These are phyloP conservation scores for Emiliania huxleyi DNA, from an alignment of 78 protist genomes.

Conservation along the genomic window DNA sequence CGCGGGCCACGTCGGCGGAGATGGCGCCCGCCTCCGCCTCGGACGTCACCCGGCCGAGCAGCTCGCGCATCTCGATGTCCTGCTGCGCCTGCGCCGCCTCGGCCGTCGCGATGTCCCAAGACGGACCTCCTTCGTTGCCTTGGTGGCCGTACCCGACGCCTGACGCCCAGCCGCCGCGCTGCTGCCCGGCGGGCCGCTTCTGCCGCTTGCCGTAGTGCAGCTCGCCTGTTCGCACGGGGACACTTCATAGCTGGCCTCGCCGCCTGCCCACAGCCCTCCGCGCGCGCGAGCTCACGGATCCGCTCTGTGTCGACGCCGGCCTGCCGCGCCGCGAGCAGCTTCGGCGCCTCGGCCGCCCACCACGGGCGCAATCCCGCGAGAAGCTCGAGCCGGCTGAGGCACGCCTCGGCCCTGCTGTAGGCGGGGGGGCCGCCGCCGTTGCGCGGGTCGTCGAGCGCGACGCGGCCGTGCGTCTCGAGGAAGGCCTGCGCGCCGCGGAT, in stretches of 20 bases:
- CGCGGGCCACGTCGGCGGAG: too few relatives aligned
- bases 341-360: background rate
- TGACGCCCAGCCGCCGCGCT: background rate
- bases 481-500: background rate
- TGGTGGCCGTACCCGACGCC: background rate
- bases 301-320: background rate
- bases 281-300: conserved; percentile 9
- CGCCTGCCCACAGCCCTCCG: too few relatives aligned
- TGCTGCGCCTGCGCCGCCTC: background rate
- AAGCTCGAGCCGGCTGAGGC: background rate
- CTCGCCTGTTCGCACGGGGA: too few relatives aligned
- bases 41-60: background rate
- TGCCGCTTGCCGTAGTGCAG: background rate
- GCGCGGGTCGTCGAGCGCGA: background rate
- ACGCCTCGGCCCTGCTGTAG: background rate
- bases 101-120: background rate
- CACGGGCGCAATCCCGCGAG: background rate
- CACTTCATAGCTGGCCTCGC: too few relatives aligned
- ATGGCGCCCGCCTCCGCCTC: background rate
- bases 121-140: background rate
- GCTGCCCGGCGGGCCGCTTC: background rate
- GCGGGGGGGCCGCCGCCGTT: background rate
- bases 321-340: background rate
- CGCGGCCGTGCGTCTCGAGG: background rate
- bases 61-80: background rate